A percentile compares a stretch with the other conserved stretches of the same genome.
These are phyloP conservation scores for Rhizopogon salebrosus DNA, from an alignment of 768 basidiomycete genomes.

Conservation along the genomic window DNA sequence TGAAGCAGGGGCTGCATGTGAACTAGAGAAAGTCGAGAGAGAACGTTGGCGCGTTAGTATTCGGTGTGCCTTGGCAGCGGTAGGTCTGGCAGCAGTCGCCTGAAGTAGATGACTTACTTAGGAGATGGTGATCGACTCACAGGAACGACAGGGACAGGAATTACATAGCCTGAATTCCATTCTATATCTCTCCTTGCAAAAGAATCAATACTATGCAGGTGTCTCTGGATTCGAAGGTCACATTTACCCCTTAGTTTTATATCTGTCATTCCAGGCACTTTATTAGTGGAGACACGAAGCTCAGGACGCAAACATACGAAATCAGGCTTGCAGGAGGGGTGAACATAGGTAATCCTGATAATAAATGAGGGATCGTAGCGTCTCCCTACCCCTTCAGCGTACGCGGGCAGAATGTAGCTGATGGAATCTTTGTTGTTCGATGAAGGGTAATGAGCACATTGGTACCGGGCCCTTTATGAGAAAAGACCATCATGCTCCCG, in stretches of 20 bases:
- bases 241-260: not conserved
- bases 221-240: no score
- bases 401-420: not conserved
- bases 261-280: not conserved
- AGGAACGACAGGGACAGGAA: not conserved
- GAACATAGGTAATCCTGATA: not conserved
- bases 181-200: not conserved
- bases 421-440: not conserved
- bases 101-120: not conserved
- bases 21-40: not conserved
- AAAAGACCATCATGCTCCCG: not conserved
- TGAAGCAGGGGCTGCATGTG: no score
- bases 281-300: not conserved
- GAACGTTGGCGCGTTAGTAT: not conserved
- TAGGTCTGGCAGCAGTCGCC: not conserved
- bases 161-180: not conserved
- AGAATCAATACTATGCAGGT: not conserved
- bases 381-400: not conserved
- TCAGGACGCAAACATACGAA: not conserved
- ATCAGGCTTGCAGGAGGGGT: not conserved
- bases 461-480: not conserved
- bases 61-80: not conserved
- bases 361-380: not conserved
- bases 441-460: not conserved
- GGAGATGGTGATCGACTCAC: not conserved